Percentiles rank a stretch among this genome's conserved stretches.
phyloP scores from a whole-genome alignment of 345 rosid genomes.

The Gossypium turneri region DNA sequence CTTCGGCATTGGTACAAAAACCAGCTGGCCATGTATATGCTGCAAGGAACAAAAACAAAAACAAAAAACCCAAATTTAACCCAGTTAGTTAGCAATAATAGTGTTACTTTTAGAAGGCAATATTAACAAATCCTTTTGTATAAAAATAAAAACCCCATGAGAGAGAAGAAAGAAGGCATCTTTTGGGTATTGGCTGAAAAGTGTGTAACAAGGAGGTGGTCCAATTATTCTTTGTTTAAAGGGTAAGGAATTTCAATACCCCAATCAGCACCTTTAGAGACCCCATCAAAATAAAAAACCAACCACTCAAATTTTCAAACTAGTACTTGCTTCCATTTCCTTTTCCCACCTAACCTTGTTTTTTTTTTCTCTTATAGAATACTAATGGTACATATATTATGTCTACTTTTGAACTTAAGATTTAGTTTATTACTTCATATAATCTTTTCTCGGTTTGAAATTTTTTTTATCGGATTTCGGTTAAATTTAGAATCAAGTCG shows the following conservation, averaged over 20 bases:
- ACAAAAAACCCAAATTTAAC: too few relatives aligned
- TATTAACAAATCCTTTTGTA: not conserved
- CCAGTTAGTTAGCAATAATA: too few relatives aligned
- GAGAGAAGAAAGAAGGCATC: not conserved
- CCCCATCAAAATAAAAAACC: not conserved
- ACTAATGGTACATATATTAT: too few relatives aligned
- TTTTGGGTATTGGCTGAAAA: not conserved
- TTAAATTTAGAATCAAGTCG: too few relatives aligned
- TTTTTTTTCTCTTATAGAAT: not conserved
- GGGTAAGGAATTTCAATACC: constrained; percentile 1
- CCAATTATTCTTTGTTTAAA: not conserved
- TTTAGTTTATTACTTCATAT: too few relatives aligned
- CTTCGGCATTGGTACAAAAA: not conserved
- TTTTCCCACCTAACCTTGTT: not conserved
- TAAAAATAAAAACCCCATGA: not conserved
- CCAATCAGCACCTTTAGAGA: not conserved
- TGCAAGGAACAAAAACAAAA: not conserved
- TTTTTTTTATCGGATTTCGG: too few relatives aligned
- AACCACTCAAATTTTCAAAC: not conserved
- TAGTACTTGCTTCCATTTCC: not conserved
- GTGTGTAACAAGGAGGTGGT: not conserved
- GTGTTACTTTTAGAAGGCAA: too few relatives aligned
- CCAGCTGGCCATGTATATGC: not conserved
- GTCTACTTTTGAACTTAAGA: too few relatives aligned
- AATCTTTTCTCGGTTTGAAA: rapidly evolving